Conservation (phyloP, 2,329 filamentous ascomycete species). For the Clarireedia paspali region DNA sequence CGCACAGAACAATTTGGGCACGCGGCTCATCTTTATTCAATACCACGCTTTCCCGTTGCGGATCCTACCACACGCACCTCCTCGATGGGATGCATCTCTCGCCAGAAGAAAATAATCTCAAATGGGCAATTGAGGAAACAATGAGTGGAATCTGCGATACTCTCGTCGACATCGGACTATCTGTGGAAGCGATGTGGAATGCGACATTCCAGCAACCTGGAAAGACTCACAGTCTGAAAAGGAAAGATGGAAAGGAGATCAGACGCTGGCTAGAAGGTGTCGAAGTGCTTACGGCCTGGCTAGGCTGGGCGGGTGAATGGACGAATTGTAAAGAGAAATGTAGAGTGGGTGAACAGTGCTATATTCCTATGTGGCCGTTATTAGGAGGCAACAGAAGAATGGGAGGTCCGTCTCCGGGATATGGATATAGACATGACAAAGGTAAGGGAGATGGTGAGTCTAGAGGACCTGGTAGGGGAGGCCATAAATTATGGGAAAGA, state of each 20-base stretch:
- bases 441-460: constrained; percentile 5
- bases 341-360: constrained; percentile 38
- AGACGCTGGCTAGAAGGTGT: constrained; percentile 19
- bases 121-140: constrained; percentile 35
- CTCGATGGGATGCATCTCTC: constrained; percentile 25
- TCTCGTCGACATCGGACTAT: constrained; percentile 36
- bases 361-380: constrained; percentile 45
- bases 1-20: constrained; percentile 26
- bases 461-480: constrained; percentile 7
- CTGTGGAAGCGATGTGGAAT: constrained; percentile 35
- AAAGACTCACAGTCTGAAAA: background rate
- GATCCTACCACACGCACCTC: constrained; percentile 34
- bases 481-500: constrained; percentile 4
- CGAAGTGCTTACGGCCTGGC: constrained; percentile 40
- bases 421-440: constrained; percentile 2
- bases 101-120: constrained; percentile 32
- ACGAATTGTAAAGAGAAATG: constrained; percentile 35
- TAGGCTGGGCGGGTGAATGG: constrained; percentile 43
- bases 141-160: constrained; percentile 35
- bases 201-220: background rate
- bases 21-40: constrained; percentile 30
- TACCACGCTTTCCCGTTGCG: constrained; percentile 35
- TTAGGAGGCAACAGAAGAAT: constrained; percentile 8
- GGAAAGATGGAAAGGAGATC: constrained; percentile 22
- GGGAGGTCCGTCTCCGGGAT: background rate